Conservation (phyloP, 192 early-diverging fungal species). For the Coemansia javaensis region DNA sequence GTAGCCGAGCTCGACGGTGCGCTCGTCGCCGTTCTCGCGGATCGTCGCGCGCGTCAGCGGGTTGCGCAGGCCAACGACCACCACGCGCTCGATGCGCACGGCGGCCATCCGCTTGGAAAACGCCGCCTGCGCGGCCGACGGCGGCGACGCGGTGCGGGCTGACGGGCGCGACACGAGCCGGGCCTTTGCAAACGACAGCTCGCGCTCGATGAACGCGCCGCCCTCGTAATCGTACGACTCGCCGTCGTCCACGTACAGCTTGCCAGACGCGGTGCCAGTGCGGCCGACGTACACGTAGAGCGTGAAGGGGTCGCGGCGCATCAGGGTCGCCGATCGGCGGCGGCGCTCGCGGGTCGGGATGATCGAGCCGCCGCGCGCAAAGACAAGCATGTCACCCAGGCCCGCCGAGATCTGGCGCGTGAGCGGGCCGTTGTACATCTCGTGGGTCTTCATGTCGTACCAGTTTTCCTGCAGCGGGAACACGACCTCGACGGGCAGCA, state of each 20-base stretch:
- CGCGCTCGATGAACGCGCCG: constrained; percentile 63
- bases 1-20: constrained; percentile 27
- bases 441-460: constrained; percentile 54
- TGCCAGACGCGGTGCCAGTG: constrained; percentile 64
- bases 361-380: constrained; percentile 86
- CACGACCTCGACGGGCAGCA: constrained; percentile 56
- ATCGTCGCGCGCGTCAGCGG: constrained; percentile 31
- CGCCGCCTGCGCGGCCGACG: constrained; percentile 9
- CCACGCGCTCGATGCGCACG: constrained; percentile 49
- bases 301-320: constrained; percentile 87
- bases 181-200: constrained; percentile 21
- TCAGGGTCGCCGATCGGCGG: constrained; percentile 73
- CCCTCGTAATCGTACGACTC: constrained; percentile 64
- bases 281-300: constrained; percentile 74
- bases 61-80: constrained; percentile 36
- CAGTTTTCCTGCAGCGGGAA: constrained; percentile 67
- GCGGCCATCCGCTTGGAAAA: constrained; percentile 15
- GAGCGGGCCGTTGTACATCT: constrained; percentile 20
- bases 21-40: constrained; percentile 19
- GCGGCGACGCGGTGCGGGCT: constrained; percentile 5
- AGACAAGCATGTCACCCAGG: constrained; percentile 70
- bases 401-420: constrained; percentile 64
- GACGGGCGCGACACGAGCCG: constrained; percentile 43
- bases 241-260: constrained; percentile 92
- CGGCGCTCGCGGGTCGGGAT: constrained; percentile 78